Evolutionary conservation across 495 filamentous ascomycete species (phyloP).

Genomic region (Aspergillus taichungensis): DNA sequence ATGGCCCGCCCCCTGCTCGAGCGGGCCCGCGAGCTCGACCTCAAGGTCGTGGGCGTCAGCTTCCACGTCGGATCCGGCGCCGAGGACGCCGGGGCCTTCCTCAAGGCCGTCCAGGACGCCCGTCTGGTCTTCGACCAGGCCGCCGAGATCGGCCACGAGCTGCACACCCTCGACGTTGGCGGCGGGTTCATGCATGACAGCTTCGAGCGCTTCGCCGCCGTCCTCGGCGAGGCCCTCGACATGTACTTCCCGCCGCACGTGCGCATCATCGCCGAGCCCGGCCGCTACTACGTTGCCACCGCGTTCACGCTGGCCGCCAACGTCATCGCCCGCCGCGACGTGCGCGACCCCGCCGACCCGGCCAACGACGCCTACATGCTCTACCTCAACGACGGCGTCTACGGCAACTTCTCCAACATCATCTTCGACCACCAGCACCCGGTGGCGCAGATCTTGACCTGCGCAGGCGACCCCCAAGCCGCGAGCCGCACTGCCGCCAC

Average conservation of each 20-base stretch:
- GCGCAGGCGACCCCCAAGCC: slow-evolving; percentile 38
- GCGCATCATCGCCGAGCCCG: slow-evolving; percentile 90
- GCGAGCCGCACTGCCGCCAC: slow-evolving; percentile 35
- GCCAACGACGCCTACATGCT: slow-evolving; percentile 75
- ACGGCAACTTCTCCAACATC: slow-evolving; percentile 97
- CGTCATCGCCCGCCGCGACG: slow-evolving; percentile 88
- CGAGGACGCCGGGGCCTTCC: slow-evolving; percentile 78
- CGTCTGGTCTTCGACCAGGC: slow-evolving; percentile 87
- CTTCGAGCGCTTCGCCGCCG: slow-evolving; percentile 82
- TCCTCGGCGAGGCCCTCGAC: slow-evolving; percentile 73
- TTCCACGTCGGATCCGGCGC: slow-evolving; percentile 98
- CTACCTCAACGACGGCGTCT: slow-evolving; percentile 93
- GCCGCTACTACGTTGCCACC: slow-evolving; percentile 86
- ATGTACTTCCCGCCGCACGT: slow-evolving; percentile 77
- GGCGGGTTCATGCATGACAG: slow-evolving; percentile 84
- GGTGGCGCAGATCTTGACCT: slow-evolving; percentile 67
- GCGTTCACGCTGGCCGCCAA: slow-evolving; percentile 91
- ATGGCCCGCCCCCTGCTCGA: slow-evolving; percentile 66
- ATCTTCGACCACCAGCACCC: slow-evolving; percentile 98
- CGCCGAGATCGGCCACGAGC: slow-evolving; percentile 60
- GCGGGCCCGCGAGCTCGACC: slow-evolving; percentile 75
- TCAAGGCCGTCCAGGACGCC: slow-evolving; percentile 84
- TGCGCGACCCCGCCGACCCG: slow-evolving; percentile 49
- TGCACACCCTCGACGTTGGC: slow-evolving; percentile 88
- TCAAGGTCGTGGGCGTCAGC: slow-evolving; percentile 92